Base-by-base conservation (phyloP, 2,329 filamentous ascomycete genomes). In the Rhinocladiella similis region DNA sequence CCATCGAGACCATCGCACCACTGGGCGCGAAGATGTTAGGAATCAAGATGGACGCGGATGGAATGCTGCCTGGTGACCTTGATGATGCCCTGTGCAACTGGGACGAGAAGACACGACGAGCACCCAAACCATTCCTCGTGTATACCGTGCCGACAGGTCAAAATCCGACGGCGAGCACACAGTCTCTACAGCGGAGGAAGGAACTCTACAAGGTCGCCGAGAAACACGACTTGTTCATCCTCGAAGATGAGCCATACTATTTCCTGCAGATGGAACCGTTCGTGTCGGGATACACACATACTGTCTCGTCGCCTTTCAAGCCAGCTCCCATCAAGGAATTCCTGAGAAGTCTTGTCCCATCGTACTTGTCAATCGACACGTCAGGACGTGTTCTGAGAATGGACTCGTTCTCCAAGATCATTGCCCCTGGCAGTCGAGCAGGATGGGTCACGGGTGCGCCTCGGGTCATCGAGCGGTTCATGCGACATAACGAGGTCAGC, bases 161-260 rank as follows among this genome's bases (percentile, higher is more conserved):
- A 75, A 96, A 97, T 71, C 92, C 92, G 0, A 96, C 91, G 0
- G 92, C 92, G 7, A 87, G 91, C 10, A 96, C 91, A 3, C 89
- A 93, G 71, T 80, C 85, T 39, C 70, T 74, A 3, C 77, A 85
- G 68, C 80, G 92, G 54, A 80, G 91, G 51, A 79, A 80, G 62
- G 88, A 84, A 19, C 80, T 96, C 45, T 96, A 96, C 73, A 78
- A 78, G 35, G 81, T 96, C 13, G 89, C 87, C 29, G 87, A 88
- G 70, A 91, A 90, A 75, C 90, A 96, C 72, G 89, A 96, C 68
- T 68, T 96, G 39, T 88, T 84, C 75, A 92, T 97, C 68, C 77
- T 96, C 64, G 92, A 97, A 75, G 92, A 96, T 69, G 92, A 96
- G 70, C 92, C 92, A 1, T 96, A 96, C 76, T 96, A 95, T 75